A percentile compares a stretch with the other conserved stretches of the same genome.
Evolutionary conservation across 2,329 filamentous ascomycete genomes (phyloP).

Genomic region (Botrytis hyacinthi): DNA sequence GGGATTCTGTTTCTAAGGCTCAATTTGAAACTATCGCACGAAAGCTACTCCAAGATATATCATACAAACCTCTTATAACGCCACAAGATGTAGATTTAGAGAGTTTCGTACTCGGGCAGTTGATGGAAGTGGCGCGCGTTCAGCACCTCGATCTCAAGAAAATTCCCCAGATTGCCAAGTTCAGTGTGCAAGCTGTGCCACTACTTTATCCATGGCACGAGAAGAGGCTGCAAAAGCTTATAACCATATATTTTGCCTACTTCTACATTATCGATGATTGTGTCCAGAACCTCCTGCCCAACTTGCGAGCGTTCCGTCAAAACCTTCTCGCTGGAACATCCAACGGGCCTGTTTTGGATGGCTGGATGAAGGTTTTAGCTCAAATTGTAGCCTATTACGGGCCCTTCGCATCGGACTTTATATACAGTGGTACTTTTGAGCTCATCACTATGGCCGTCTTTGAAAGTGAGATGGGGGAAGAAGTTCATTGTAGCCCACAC

Average conservation of each 20-base stretch:
- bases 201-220: not conserved
- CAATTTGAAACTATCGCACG: not conserved
- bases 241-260: not conserved
- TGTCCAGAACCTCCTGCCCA: not conserved
- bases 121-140: not conserved
- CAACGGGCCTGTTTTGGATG: not conserved
- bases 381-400: not conserved
- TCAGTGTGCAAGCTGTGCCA: not conserved
- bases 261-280: not conserved
- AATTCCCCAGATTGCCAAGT: not conserved
- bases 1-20: not conserved
- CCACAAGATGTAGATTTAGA: not conserved
- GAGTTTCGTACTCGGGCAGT: not conserved
- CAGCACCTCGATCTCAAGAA: not conserved
- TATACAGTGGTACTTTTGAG: not conserved
- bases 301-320: not conserved
- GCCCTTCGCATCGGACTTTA: not conserved
- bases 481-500: not conserved
- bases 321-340: not conserved
- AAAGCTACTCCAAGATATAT: not conserved
- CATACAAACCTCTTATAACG: not conserved
- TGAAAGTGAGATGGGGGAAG: not conserved
- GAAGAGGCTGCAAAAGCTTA: not conserved
- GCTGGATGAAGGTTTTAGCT: accelerated
- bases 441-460: not conserved